Evolutionary conservation across 176 grass and related monocot genomes (phyloP).

Genomic region (Typha latifolia): DNA sequence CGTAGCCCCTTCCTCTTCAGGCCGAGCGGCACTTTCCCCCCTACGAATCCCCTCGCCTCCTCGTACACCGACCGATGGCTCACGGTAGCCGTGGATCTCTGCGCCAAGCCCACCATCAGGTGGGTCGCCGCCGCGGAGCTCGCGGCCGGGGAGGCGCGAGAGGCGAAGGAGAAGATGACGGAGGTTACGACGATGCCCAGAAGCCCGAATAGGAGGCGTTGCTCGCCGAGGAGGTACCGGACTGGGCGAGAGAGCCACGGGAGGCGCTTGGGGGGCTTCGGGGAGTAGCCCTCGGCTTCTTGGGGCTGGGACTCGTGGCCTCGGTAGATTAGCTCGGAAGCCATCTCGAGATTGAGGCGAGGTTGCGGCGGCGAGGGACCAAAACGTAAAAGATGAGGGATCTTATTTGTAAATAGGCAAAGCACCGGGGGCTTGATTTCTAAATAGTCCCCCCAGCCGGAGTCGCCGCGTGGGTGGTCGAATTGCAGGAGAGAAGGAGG

Average conservation of each 20-base stretch:
- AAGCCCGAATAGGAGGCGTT: constrained; percentile 47
- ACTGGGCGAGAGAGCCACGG: constrained; percentile 21
- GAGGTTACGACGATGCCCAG: constrained; percentile 55
- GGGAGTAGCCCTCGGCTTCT: constrained; percentile 13
- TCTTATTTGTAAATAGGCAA: not conserved
- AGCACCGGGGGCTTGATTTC: not conserved
- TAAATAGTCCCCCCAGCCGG: not conserved
- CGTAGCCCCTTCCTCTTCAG: constrained; percentile 55
- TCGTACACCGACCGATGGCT: constrained; percentile 11
- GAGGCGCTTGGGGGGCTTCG: constrained; percentile 30
- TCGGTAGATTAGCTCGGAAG: constrained; percentile 52
- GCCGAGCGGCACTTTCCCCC: constrained; percentile 53
- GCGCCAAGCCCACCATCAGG: constrained; percentile 10
- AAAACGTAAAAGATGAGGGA: not conserved
- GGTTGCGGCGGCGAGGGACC: not conserved
- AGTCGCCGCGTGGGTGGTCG: not conserved
- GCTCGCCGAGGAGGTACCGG: constrained; percentile 52
- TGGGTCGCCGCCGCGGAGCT: not conserved
- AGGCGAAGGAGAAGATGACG: constrained; percentile 27
- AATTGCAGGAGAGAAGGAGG: not conserved
- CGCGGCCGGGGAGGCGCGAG: not conserved
- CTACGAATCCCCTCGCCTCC: constrained; percentile 6
- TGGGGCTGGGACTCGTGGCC: constrained; percentile 27
- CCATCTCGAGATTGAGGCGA: constrained; percentile 5
- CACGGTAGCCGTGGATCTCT: constrained; percentile 13